Evolutionary conservation across 2,329 filamentous ascomycete genomes (phyloP).

Genomic region (Colletotrichum abscissum): DNA sequence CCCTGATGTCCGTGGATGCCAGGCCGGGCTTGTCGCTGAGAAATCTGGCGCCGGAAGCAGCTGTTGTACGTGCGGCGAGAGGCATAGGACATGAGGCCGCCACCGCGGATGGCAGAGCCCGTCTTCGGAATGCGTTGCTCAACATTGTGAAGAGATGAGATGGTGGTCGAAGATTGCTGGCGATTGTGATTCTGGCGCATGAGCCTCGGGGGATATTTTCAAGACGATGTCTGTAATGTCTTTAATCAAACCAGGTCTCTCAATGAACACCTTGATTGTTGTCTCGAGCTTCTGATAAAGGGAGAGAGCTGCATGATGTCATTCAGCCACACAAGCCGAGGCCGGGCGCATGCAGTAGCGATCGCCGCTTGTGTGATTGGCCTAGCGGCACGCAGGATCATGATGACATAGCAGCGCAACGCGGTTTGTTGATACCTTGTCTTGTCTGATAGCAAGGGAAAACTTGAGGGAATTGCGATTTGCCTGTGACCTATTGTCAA

Average conservation of each 20-base stretch:
- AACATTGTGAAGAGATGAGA: background rate
- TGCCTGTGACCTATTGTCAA: background rate
- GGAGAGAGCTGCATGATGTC: constrained; percentile 18
- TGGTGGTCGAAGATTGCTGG: background rate
- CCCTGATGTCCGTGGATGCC: constrained; percentile 20
- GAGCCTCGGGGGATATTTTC: background rate
- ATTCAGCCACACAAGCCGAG: constrained; percentile 1
- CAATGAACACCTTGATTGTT: background rate
- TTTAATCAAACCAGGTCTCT: background rate
- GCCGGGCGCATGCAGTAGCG: constrained; percentile 9
- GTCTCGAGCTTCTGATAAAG: constrained; percentile 1
- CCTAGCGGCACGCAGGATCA: background rate
- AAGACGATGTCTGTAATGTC: background rate
- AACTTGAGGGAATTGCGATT: background rate
- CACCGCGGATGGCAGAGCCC: background rate
- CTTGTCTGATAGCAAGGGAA: background rate
- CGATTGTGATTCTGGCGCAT: too few species aligned
- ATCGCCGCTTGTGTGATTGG: constrained; percentile 26
- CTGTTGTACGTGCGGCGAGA: background rate
- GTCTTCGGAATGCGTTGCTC: background rate
- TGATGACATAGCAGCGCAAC: constrained; percentile 9
- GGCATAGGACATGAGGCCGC: background rate
- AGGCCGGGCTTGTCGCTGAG: constrained; percentile 29
- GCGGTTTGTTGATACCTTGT: background rate
- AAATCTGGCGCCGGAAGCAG: background rate